Evolutionary conservation across 257 asterid genomes (phyloP), one percentile per base, ranked within the genome.

Genomic region (Verbena officinalis): DNA sequence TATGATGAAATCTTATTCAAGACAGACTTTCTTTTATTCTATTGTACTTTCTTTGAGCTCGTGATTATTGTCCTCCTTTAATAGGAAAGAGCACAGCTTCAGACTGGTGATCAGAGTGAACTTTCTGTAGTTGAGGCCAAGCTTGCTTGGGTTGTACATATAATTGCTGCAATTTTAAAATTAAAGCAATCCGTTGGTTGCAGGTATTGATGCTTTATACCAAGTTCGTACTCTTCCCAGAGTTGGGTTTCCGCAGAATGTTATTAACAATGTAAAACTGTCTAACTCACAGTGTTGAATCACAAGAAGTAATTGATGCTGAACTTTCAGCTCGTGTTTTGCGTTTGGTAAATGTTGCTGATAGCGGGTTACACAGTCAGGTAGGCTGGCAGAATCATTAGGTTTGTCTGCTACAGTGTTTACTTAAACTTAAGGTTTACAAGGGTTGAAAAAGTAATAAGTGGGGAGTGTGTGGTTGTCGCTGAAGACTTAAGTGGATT

Each of bases 141-240:
- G 79, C 97, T 90, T 70, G 90, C 97, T 71, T 94, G 99, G 99
- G 73, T 90, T 64, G 95, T 90, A 54, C 96, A 94, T 81, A 94
- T 94, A 76, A 71, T 94, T 77, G 97, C 99, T 69, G 84, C 97
- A 65, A 82, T 90, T 69, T 62, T 94, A 49, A 90, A 86, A 77
- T 67, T 75, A 65, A 94, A 83, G 81, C 97, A 86, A 80, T 78
- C 85, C 62, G 89, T 86, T 65, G 90, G 90, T 55, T 81, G 89
- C 88, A 90, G 95, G 99, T 88, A 56, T 59, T 14, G 1, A 31
- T 63, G 42, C 55, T 65, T 15, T 50, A 16, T 45, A 56, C 44
- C 52, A 19, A 62, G 42, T 39, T 56, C 48, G 36, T 63, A 45
- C 69, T 36, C 45, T 46, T 54, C 63, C 53, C 14, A 65, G 50